A percentile compares a stretch with the other conserved stretches of the same genome.
These are phyloP conservation scores for Ustanciosporium gigantosporum DNA, from an alignment of 1,284 basidiomycete species.

Conservation along the genomic window DNA sequence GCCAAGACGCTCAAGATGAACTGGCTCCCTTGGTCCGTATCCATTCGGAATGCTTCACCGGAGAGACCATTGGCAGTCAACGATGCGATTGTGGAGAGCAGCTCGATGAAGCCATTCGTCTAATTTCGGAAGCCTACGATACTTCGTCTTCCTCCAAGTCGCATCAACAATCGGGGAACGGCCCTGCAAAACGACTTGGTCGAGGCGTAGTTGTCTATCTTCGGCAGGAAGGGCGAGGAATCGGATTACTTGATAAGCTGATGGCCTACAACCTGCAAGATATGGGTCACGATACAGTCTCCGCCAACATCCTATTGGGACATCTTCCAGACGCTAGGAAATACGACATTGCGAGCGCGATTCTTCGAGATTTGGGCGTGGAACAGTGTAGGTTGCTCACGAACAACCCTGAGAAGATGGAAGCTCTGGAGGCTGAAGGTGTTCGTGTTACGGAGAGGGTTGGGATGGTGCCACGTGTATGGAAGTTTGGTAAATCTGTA, in stretches of 20 bases:
- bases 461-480: constrained; percentile 90
- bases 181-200: constrained; percentile 9
- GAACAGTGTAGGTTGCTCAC: constrained; percentile 77
- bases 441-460: constrained; percentile 81
- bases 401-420: constrained; percentile 97
- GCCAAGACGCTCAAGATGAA: constrained; percentile 6
- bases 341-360: constrained; percentile 88
- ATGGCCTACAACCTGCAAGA: constrained; percentile 98
- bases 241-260: constrained; percentile 93
- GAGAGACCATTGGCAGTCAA: constrained; percentile 97
- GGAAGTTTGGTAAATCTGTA: constrained; percentile 64
- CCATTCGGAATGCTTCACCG: constrained; percentile 98
- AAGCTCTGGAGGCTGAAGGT: constrained; percentile 81
- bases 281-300: constrained; percentile 95
- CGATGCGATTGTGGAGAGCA: constrained; percentile 99
- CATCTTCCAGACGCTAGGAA: constrained; percentile 91
- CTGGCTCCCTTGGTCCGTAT: constrained; percentile 83
- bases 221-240: constrained; percentile 97
- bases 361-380: constrained; percentile 83
- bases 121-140: constrained; percentile 67
- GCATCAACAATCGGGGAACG: neutral
- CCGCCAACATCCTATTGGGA: constrained; percentile 92
- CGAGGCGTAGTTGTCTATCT: constrained; percentile 91
- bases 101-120: constrained; percentile 90
- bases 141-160: constrained; percentile 60